These are phyloP conservation scores for Colletotrichum tofieldiae DNA, from an alignment of 2,329 filamentous ascomycete genomes.

Conservation along the genomic window DNA sequence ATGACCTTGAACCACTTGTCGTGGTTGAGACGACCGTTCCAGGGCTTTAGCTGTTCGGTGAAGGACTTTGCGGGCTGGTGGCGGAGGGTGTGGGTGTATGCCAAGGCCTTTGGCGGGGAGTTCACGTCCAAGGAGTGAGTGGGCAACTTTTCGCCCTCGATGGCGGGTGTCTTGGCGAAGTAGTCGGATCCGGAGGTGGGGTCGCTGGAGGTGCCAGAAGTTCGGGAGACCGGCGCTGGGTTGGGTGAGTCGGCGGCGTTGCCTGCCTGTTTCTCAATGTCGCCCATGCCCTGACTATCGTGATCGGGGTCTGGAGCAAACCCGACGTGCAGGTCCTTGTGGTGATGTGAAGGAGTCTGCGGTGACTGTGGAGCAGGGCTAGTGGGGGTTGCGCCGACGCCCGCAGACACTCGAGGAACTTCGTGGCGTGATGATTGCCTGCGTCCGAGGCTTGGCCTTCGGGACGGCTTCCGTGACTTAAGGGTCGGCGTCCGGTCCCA, in stretches of 20 bases:
- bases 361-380: neutral
- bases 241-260: neutral
- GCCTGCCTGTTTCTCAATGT: neutral
- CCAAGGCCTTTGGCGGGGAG: constrained; percentile 49
- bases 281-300: neutral
- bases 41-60: constrained; percentile 80
- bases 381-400: neutral
- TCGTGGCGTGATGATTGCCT: constrained; percentile 59
- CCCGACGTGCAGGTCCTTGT: constrained; percentile 51
- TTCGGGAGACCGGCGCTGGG: neutral
- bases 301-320: constrained; percentile 47
- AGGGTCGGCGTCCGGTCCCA: constrained; percentile 86
- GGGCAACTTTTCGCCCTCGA: constrained; percentile 60
- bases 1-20: constrained; percentile 88
- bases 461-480: constrained; percentile 54
- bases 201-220: constrained; percentile 39
- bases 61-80: constrained; percentile 80
- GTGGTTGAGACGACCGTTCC: constrained; percentile 82
- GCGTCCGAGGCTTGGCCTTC: constrained; percentile 63
- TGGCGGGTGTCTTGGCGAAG: constrained; percentile 50
- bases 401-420: constrained; percentile 14
- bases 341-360: constrained; percentile 40
- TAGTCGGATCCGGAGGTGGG: constrained; percentile 45
- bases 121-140: constrained; percentile 53
- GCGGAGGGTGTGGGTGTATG: constrained; percentile 81